These are phyloP conservation scores for Citrus medica DNA, from an alignment of 345 rosid species.

Conservation along the genomic window DNA sequence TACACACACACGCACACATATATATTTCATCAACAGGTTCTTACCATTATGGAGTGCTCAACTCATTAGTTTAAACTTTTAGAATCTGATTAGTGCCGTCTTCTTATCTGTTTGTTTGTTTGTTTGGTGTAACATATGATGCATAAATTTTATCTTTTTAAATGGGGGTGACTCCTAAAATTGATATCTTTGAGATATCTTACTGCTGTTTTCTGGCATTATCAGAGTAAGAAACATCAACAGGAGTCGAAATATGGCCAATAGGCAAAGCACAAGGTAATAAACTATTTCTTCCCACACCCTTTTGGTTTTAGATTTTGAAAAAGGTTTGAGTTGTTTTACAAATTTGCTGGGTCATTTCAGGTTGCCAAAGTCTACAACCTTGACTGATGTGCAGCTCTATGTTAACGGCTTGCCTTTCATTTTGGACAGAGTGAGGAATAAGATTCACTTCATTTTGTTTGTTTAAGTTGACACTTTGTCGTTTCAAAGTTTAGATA, in stretches of 20 bases:
- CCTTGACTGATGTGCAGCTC: constrained; percentile 33
- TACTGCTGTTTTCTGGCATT: not conserved
- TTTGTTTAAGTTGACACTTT: not conserved
- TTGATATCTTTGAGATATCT: not conserved
- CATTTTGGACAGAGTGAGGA: constrained; percentile 41
- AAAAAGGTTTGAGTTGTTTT: not conserved
- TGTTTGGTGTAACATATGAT: not conserved
- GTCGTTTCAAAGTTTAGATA: not conserved
- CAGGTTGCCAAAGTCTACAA: constrained; percentile 32
- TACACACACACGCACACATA: not conserved
- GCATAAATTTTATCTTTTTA: not conserved
- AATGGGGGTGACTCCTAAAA: not conserved
- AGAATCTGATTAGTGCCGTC: not conserved
- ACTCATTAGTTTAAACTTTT: not conserved
- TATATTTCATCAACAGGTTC: not conserved
- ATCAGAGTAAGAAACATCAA: not conserved
- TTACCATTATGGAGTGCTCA: not conserved
- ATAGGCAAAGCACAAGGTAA: constrained; percentile 5
- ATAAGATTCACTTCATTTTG: not conserved
- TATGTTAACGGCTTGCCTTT: constrained; percentile 38
- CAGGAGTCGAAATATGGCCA: constrained; percentile 10
- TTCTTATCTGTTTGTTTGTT: not conserved
- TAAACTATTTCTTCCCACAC: not conserved
- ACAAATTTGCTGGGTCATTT: not conserved
- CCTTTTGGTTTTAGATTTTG: not conserved